Evolutionary conservation across 305 asterid genomes (phyloP), one percentile per base, ranked within the genome.

Genomic region (Caryopteris hybrid): DNA sequence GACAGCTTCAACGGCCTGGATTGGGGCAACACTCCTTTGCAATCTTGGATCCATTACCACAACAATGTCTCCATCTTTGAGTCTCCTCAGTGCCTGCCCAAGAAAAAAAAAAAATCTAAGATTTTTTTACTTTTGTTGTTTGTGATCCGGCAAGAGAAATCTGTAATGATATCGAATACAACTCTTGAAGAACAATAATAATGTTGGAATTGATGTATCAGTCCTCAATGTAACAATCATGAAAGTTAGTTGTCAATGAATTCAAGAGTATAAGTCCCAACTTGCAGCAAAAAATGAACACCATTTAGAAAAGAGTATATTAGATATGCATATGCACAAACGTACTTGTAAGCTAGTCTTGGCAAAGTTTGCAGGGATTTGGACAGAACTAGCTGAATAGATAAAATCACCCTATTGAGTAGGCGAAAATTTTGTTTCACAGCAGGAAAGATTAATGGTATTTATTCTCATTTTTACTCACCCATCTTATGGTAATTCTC

Each of bases 41-140:
- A 88, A 52, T 61, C 81, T 84, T 58, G 86, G 83, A 75, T 88
- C 96, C 94, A 88, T 86, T 45, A 75, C 91, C 53, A 84, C 59
- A 0, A 78, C 80, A 5, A 65, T 77, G 68, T 86, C 90, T 20
- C 80, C 83, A 0, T 68, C 69, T 69, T 63, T 78, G 14, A 88
- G 57, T 66, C 62, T 86, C 64, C 70, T 73, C 70, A 86, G 21
- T 36, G 89, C 91, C 96, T 88, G 79, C 80, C 65, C 0, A 8
- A 6, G 16, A 58, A 33, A 2, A 29, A 45, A 4, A 65, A 8
- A 20, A 27, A 13, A 9, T 21, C 22, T 58, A n/a, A 31, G 54
- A 66, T 57, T 36, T 45, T 47, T 36, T 18, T 22, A 10, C 8
- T n/a, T 17, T 22, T 65, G 54, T 41, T 61, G 67, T 61, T 61